Percentiles rank a stretch among this genome's conserved stretches.
Evolutionary conservation across 208 protist genomes (phyloP).

Genomic region (Jaenimonas drosophilae): DNA sequence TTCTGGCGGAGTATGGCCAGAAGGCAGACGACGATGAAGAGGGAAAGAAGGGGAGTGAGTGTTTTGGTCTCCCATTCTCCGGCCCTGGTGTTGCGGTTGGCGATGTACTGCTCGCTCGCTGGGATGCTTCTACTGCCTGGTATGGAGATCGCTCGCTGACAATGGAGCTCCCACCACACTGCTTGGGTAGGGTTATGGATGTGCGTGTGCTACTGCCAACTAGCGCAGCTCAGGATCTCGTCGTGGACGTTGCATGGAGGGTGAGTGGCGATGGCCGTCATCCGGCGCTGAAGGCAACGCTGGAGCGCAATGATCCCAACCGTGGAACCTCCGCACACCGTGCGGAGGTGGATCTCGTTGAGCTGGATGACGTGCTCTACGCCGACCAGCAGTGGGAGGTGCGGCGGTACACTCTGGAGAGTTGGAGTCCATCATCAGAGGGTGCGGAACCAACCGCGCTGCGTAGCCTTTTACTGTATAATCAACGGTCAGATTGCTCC

Average conservation of each 20-base stretch:
- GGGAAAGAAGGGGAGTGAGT: background rate
- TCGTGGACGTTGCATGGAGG: constrained; percentile 1
- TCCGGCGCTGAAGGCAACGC: background rate
- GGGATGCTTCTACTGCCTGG: constrained; percentile 25
- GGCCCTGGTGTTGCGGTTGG: constrained; percentile 1
- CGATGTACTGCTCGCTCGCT: constrained; percentile 7
- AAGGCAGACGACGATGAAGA: background rate
- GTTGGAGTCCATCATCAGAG: background rate
- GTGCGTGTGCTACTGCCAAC: background rate
- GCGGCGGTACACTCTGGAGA: no score
- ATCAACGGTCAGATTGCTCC: no score
- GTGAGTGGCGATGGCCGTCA: background rate
- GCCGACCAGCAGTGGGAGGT: no score
- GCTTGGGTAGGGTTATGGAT: background rate
- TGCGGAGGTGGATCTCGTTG: background rate
- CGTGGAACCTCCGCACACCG: background rate
- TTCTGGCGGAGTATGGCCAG: background rate
- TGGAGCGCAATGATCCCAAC: background rate
- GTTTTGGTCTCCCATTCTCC: constrained; percentile 8
- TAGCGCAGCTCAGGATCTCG: background rate
- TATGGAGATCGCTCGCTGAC: constrained; percentile 42
- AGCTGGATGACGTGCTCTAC: no score
- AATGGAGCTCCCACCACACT: constrained; percentile 8
- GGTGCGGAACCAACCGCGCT: no score
- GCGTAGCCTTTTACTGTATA: no score